Percentiles rank a stretch among this genome's conserved stretches.
phyloP scores from a whole-genome alignment of 2,329 filamentous ascomycete genomes.

The Cytospora chrysosperma region DNA sequence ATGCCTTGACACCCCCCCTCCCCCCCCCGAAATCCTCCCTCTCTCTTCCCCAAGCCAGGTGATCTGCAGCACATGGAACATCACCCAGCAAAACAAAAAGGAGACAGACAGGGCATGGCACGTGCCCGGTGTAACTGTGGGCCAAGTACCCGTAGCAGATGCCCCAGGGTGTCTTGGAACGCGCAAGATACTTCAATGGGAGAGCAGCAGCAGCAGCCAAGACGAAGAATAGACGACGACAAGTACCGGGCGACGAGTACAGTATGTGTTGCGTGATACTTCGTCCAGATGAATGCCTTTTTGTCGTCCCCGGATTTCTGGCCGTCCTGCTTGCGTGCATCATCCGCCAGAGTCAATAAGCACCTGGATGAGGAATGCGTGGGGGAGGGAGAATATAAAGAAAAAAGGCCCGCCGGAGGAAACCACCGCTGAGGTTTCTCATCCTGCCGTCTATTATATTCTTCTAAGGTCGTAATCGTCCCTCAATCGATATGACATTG shows the following conservation, averaged over 20 bases:
- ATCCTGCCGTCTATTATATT: constrained; percentile 15
- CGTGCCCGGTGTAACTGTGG: too few species aligned
- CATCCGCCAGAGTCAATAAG: background rate
- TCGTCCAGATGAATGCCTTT: too few species aligned
- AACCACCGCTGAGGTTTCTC: background rate
- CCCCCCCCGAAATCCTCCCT: too few species aligned
- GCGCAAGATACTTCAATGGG: background rate
- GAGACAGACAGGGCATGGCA: too few species aligned
- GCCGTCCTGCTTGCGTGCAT: background rate
- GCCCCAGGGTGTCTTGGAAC: too few species aligned
- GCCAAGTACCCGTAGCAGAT: background rate
- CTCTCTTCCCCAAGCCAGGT: background rate
- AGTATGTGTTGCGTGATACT: too few species aligned
- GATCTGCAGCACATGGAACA: background rate
- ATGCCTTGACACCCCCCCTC: too few species aligned
- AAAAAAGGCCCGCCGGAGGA: background rate
- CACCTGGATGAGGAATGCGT: background rate
- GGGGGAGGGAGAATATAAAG: background rate
- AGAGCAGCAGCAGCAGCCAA: background rate
- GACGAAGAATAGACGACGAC: background rate
- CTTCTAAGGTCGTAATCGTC: constrained; percentile 18
- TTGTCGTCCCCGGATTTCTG: background rate
- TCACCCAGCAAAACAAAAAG: too few species aligned
- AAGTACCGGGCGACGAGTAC: background rate
- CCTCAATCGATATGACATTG: constrained; percentile 3